Conservation (phyloP, 1,284 basidiomycete species). For the Lentinula novae-zelandiae region DNA sequence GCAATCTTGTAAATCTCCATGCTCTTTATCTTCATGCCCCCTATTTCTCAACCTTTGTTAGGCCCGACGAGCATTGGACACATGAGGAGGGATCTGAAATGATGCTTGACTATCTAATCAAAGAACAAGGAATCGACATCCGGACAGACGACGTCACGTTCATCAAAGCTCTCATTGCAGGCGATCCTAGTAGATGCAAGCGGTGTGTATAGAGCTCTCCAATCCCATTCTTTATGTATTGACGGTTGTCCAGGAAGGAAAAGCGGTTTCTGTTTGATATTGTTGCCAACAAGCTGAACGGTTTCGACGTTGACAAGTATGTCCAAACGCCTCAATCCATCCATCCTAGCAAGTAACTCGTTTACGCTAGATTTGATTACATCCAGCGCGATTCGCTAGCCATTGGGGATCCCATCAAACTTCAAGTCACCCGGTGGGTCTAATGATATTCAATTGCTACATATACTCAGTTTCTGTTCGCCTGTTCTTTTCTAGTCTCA, state of each 20-base stretch:
- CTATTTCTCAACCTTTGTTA: conserved; percentile 15
- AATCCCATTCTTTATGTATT: neutral
- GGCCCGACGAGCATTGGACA: conserved; percentile 47
- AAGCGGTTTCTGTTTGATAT: conserved; percentile 65
- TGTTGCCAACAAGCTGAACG: conserved; percentile 73
- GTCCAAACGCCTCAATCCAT: neutral
- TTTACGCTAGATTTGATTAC: conserved; percentile 64
- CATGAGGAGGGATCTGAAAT: conserved; percentile 71
- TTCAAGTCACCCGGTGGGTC: conserved; percentile 13
- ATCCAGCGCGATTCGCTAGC: conserved; percentile 69
- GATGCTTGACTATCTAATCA: conserved; percentile 66
- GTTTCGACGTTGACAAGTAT: conserved; percentile 78
- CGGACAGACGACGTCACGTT: conserved; percentile 45
- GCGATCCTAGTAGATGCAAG: conserved; percentile 40
- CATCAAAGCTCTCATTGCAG: conserved; percentile 68
- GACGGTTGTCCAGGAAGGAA: conserved; percentile 25
- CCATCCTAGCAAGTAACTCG: neutral
- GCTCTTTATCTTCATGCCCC: neutral
- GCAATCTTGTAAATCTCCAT: conserved; percentile 40
- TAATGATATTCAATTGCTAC: neutral
- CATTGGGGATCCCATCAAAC: conserved; percentile 52
- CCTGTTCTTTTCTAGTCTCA: conserved; percentile 36
- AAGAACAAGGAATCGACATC: conserved; percentile 46
- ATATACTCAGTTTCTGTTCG: neutral
- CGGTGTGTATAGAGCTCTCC: conserved; percentile 25